Conservation (phyloP, 331 rosid species). For the Prunus yedoensis region DNA sequence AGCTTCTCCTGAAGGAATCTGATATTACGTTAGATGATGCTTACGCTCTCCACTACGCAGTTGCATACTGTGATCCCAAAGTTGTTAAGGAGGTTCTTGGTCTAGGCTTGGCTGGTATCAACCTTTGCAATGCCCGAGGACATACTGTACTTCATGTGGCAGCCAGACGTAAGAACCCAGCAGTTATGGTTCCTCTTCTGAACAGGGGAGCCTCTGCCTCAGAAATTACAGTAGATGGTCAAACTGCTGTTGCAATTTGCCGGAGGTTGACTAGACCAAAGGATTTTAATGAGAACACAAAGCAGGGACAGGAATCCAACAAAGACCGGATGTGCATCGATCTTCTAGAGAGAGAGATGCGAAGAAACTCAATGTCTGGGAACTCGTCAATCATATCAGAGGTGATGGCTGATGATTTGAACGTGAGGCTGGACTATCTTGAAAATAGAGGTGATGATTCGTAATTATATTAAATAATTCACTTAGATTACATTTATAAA, state of each 20-base stretch:
- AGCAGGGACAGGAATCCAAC: slow-evolving; percentile 60
- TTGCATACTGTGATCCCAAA: slow-evolving; percentile 82
- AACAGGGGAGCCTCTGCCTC: slow-evolving; percentile 64
- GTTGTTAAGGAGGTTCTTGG: slow-evolving; percentile 70
- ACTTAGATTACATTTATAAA: background rate
- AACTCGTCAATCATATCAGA: slow-evolving; percentile 36
- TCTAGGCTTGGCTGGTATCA: slow-evolving; percentile 53
- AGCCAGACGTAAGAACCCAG: slow-evolving; percentile 81
- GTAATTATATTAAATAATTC: slow-evolving; percentile 6
- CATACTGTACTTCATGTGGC: slow-evolving; percentile 77
- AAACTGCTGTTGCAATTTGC: slow-evolving; percentile 78
- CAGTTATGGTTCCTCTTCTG: slow-evolving; percentile 64
- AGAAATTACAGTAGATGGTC: slow-evolving; percentile 71
- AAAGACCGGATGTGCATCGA: slow-evolving; percentile 79
- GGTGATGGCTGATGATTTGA: slow-evolving; percentile 52
- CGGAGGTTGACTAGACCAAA: slow-evolving; percentile 75
- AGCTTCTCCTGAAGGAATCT: slow-evolving; percentile 67
- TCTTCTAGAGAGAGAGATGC: slow-evolving; percentile 83
- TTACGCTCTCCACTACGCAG: slow-evolving; percentile 73
- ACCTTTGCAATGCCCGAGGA: slow-evolving; percentile 50
- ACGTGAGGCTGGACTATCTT: slow-evolving; percentile 56
- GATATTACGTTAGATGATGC: slow-evolving; percentile 69
- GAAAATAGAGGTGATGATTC: slow-evolving; percentile 76
- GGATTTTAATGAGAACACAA: slow-evolving; percentile 55
- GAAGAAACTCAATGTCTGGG: slow-evolving; percentile 48